A percentile compares a stretch with the other conserved stretches of the same genome.
Evolutionary conservation across 352 stramenopile genomes (phyloP).

Genomic region (Phytophthora pini): DNA sequence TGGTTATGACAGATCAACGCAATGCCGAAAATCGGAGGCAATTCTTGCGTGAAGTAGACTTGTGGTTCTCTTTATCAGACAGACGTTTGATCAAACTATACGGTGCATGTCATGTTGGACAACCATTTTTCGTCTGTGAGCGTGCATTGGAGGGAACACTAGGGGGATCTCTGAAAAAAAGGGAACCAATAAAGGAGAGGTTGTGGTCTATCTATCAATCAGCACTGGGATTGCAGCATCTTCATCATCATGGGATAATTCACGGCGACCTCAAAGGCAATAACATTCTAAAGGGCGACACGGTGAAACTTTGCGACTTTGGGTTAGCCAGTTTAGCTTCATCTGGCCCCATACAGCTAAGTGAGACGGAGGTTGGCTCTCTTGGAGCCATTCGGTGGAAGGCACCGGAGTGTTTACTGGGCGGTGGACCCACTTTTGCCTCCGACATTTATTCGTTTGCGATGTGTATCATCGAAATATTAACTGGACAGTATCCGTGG

Average conservation of each 20-base stretch:
- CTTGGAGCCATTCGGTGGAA: no score
- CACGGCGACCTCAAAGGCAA: background rate
- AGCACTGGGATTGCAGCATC: background rate
- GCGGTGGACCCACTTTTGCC: no score
- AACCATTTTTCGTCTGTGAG: slow-evolving; percentile 14
- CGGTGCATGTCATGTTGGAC: slow-evolving; percentile 5
- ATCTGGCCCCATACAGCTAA: no score
- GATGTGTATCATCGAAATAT: no score
- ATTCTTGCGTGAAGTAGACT: background rate
- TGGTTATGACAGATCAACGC: background rate
- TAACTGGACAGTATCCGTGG: no score
- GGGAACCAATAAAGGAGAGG: background rate
- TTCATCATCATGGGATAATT: background rate
- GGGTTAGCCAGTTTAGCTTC: no score
- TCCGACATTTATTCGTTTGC: no score
- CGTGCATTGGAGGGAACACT: background rate
- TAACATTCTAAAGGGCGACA: background rate
- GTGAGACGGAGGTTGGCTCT: no score
- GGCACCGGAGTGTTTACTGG: no score
- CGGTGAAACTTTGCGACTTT: no score
- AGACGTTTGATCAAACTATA: slow-evolving; percentile 8
- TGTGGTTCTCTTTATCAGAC: slow-evolving; percentile 7
- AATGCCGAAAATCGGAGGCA: background rate
- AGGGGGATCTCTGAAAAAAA: background rate
- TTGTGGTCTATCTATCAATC: background rate